A percentile compares a stretch with the other conserved stretches of the same genome.
phyloP scores from a whole-genome alignment of 805 yeast species.

The Tetrapisispora iriomotensis region DNA sequence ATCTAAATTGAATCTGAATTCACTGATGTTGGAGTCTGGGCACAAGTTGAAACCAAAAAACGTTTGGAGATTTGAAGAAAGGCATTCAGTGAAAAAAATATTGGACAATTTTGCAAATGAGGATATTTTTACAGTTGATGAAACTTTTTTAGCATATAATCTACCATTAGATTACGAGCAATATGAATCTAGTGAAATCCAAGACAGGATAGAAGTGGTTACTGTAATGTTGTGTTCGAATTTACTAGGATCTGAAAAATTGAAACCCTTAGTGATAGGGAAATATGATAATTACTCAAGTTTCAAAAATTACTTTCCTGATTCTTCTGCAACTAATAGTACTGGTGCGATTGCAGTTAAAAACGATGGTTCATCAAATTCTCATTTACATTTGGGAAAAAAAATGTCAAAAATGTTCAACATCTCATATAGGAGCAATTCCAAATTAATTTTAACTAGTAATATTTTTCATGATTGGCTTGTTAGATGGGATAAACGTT shows the following conservation, averaged over 20 bases:
- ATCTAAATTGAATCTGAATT: conserved; percentile 41
- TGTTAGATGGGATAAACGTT: conserved; percentile 47
- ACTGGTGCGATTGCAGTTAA: no score
- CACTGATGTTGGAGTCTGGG: conserved; percentile 34
- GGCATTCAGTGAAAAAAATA: conserved; percentile 37
- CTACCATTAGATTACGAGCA: conserved; percentile 51
- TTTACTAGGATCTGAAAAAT: conserved; percentile 51
- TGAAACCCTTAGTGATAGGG: conserved; percentile 52
- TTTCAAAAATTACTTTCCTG: conserved; percentile 30
- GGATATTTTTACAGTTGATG: conserved; percentile 52
- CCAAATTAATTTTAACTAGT: conserved; percentile 54
- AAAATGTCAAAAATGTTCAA: conserved; percentile 44
- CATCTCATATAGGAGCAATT: conserved; percentile 47
- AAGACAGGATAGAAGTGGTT: conserved; percentile 33
- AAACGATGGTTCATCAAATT: not conserved
- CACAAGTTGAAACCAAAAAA: conserved; percentile 39
- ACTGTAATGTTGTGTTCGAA: conserved; percentile 57
- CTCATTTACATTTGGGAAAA: conserved; percentile 20
- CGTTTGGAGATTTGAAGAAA: conserved; percentile 56
- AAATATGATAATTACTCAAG: conserved; percentile 40
- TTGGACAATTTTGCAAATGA: conserved; percentile 38
- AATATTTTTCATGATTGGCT: conserved; percentile 55
- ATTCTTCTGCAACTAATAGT: not conserved
- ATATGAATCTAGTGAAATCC: conserved; percentile 31
- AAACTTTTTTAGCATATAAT: conserved; percentile 50